These are phyloP conservation scores for Apium graveolens DNA, from an alignment of 129 eudicot species.

Conservation along the genomic window DNA sequence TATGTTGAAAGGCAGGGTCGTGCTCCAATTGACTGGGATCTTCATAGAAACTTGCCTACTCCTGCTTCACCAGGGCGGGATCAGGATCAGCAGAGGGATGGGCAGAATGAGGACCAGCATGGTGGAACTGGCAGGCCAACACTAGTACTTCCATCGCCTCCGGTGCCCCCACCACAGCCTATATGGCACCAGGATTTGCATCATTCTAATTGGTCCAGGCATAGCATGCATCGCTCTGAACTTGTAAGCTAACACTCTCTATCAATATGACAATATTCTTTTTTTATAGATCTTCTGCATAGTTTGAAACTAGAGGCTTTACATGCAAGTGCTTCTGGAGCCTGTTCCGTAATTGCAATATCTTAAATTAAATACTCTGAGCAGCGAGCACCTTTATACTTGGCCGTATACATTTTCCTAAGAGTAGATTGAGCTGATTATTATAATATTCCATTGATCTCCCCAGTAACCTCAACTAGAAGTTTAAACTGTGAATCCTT, in stretches of 20 bases:
- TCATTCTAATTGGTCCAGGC: conserved; percentile 90
- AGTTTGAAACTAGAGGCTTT: background rate
- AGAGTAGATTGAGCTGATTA: background rate
- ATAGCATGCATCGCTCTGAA: conserved; percentile 86
- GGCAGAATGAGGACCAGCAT: conserved; percentile 42
- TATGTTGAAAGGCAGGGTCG: conserved; percentile 92
- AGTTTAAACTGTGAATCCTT: background rate
- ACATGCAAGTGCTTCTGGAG: background rate
- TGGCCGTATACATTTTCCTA: background rate
- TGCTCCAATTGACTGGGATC: conserved; percentile 92
- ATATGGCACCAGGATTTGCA: conserved; percentile 93
- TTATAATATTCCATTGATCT: background rate
- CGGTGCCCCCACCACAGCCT: conserved; percentile 97
- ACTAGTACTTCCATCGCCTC: conserved; percentile 68
- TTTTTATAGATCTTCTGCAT: background rate
- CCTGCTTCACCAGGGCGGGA: conserved; percentile 55
- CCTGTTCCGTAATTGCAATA: background rate
- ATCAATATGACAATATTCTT: background rate
- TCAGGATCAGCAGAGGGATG: conserved; percentile 54
- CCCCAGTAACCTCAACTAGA: background rate
- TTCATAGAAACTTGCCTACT: conserved; percentile 68
- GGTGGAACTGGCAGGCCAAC: conserved; percentile 62
- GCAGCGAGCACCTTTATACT: background rate
- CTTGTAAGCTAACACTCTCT: conserved; percentile 41
- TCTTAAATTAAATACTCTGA: background rate